Percentiles rank a stretch among this genome's conserved stretches.
Evolutionary conservation across 345 rosid species (phyloP).

Genomic region (Limnanthes douglasii): DNA sequence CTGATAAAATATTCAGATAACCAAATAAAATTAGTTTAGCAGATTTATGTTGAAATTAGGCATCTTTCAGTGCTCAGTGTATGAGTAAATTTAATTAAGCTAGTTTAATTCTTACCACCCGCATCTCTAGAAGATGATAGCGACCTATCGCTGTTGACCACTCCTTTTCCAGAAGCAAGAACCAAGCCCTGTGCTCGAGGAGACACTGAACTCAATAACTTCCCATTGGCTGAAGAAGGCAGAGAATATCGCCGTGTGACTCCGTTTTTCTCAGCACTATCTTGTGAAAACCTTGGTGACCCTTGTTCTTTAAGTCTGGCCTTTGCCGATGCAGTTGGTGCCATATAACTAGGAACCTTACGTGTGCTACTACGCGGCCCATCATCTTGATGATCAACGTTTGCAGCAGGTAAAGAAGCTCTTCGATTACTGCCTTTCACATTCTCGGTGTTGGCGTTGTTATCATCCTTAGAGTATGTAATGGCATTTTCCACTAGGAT

Average conservation of each 20-base stretch:
- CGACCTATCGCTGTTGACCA: conserved; percentile 36
- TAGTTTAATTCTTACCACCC: conserved; percentile 30
- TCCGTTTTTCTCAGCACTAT: conserved; percentile 33
- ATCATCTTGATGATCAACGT: conserved; percentile 35
- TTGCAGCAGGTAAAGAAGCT: conserved; percentile 52
- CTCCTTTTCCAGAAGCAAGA: conserved; percentile 43
- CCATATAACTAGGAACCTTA: conserved; percentile 76
- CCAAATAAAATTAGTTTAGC: background rate
- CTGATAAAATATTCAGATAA: background rate
- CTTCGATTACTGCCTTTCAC: conserved; percentile 39
- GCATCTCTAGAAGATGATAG: conserved; percentile 47
- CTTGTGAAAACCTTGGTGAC: conserved; percentile 34
- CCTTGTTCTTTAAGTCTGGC: conserved; percentile 70
- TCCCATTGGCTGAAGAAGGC: conserved; percentile 38
- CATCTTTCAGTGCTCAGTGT: background rate
- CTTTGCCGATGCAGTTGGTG: conserved; percentile 75
- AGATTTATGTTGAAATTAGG: background rate
- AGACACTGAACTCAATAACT: conserved; percentile 37
- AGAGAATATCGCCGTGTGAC: conserved; percentile 58
- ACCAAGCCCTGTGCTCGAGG: conserved; percentile 45
- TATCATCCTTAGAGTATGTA: conserved; percentile 19
- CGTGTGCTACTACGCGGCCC: conserved; percentile 25
- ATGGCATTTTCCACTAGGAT: conserved; percentile 15
- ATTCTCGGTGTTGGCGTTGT: conserved; percentile 17
- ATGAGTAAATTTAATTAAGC: too few species aligned